Conservation (phyloP, 768 basidiomycete genomes). For the Filobasidium wieringae region DNA sequence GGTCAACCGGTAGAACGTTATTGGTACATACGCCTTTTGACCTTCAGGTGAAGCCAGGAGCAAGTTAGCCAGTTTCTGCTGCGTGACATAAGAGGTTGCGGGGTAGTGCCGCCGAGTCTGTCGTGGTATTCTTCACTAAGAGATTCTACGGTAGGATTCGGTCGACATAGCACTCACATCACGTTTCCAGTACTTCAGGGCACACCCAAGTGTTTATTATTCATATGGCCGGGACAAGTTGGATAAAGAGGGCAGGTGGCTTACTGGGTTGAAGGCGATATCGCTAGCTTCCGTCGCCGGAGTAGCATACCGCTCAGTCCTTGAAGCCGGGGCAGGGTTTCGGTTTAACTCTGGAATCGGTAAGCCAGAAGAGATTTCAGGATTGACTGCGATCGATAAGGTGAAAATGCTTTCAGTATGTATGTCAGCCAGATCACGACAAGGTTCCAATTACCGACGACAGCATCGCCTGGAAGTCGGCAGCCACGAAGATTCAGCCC, state of each 20-base stretch:
- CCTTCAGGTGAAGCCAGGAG: conserved; percentile 64
- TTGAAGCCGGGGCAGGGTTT: conserved; percentile 75
- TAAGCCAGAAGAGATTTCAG: conserved; percentile 80
- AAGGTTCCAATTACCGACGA: conserved; percentile 41
- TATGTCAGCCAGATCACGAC: neutral
- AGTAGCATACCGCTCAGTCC: conserved; percentile 72
- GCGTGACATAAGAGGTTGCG: conserved; percentile 78
- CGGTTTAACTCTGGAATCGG: conserved; percentile 62
- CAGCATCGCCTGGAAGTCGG: conserved; percentile 56
- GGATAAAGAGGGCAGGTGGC: neutral
- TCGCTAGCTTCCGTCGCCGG: conserved; percentile 74
- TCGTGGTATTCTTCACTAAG: too few species aligned
- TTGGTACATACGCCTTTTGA: conserved; percentile 48
- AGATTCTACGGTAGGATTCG: neutral
- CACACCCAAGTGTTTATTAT: neutral
- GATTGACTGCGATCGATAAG: conserved; percentile 49
- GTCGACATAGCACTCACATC: conserved; percentile 55
- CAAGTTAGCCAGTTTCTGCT: conserved; percentile 64
- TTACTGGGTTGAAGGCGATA: conserved; percentile 26
- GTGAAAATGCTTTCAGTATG: neutral
- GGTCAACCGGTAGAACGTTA: conserved; percentile 2
- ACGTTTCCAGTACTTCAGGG: conserved; percentile 69
- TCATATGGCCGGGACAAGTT: neutral
- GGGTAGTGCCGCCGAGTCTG: conserved; percentile 65
- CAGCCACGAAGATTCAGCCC: neutral